A percentile compares a stretch with the other conserved stretches of the same genome.
Conservation (phyloP, 768 basidiomycete species). For the Kwoniella sp. region DNA sequence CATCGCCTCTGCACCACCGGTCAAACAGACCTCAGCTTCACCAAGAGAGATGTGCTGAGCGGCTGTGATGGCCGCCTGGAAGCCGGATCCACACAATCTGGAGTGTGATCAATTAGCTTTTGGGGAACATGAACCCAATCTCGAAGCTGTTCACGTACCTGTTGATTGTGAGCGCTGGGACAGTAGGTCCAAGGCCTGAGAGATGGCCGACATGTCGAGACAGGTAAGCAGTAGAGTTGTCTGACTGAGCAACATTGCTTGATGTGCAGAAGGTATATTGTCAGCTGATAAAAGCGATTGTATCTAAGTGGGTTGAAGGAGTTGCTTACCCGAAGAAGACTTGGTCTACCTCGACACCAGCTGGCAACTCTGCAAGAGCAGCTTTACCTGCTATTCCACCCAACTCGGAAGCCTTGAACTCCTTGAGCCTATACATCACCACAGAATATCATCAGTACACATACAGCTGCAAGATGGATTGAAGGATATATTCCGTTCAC, state of each 20-base stretch:
- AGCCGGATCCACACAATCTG: constrained; percentile 57
- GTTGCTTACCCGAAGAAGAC: constrained; percentile 58
- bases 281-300: no score
- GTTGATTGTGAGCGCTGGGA: constrained; percentile 57
- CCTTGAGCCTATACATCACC: constrained; percentile 39
- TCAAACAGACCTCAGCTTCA: constrained; percentile 56
- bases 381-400: constrained; percentile 57
- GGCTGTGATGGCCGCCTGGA: constrained; percentile 57
- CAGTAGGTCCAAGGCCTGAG: constrained; percentile 51
- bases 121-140: neutral
- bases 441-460: neutral
- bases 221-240: constrained; percentile 57
- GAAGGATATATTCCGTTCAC: no score
- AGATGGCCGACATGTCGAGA: constrained; percentile 58
- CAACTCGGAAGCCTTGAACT: constrained; percentile 54
- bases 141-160: constrained; percentile 38
- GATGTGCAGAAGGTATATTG: no score
- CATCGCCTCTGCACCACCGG: constrained; percentile 56
- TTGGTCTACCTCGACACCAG: constrained; percentile 55
- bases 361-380: constrained; percentile 56
- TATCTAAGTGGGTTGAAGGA: no score
- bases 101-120: neutral
- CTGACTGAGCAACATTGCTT: constrained; percentile 56
- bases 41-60: constrained; percentile 57
- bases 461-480: no score